Evolutionary conservation across 2,329 filamentous ascomycete species (phyloP).

Genomic region (Fusarium verticillioides): DNA sequence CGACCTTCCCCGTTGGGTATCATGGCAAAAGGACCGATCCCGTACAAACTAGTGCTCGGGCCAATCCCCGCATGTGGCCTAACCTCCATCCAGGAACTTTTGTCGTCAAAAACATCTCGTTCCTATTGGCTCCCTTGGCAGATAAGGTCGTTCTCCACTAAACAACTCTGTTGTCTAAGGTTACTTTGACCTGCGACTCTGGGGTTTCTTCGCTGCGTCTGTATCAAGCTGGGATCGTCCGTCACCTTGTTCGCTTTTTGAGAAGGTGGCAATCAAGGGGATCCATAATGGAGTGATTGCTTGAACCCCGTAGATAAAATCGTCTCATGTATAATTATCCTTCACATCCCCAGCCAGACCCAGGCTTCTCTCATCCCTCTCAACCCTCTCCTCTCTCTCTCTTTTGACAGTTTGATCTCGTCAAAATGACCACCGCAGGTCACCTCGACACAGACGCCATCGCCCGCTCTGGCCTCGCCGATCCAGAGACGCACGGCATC

Average conservation of each 20-base stretch:
- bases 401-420: neutral
- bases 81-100: constrained; percentile 21
- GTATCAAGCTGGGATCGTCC: constrained; percentile 24
- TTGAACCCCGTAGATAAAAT: neutral
- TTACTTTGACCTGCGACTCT: constrained; percentile 1
- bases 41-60: constrained; percentile 21
- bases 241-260: neutral
- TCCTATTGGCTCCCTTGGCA: neutral
- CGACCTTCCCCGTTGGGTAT: constrained; percentile 31
- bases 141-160: constrained; percentile 28
- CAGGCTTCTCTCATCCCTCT: neutral
- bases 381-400: neutral
- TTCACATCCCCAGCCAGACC: constrained; percentile 6
- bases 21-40: constrained; percentile 35
- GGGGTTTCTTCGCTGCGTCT: neutral
- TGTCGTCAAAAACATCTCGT: neutral
- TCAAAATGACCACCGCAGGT: constrained; percentile 50
- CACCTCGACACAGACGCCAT: constrained; percentile 53
- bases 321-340: constrained; percentile 25
- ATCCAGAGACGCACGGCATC: constrained; percentile 47
- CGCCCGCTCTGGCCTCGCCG: constrained; percentile 47
- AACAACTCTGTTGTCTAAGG: constrained; percentile 21
- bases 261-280: neutral
- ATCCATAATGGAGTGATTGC: neutral
- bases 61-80: constrained; percentile 31